Evolutionary conservation across 768 basidiomycete species (phyloP).

Genomic region (Tephrocybe sp.): DNA sequence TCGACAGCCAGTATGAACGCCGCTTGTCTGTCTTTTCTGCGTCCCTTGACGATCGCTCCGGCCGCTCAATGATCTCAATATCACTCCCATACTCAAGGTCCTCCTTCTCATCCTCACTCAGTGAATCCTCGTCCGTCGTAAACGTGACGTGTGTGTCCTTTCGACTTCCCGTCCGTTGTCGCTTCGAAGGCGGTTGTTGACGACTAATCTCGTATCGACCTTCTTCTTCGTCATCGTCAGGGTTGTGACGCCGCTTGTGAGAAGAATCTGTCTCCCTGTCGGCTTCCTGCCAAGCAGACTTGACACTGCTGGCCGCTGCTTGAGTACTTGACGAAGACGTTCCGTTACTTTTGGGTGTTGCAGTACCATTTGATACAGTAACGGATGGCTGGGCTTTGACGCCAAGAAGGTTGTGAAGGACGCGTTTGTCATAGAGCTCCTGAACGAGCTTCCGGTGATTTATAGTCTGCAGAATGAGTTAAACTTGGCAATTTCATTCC

Average conservation of each 20-base stretch:
- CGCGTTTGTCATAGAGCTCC: conserved; percentile 61
- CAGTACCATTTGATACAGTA: conserved; percentile 10
- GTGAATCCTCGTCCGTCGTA: conserved; percentile 46
- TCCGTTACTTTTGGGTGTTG: conserved; percentile 16
- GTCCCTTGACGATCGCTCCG: conserved; percentile 14
- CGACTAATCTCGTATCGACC: conserved; percentile 57
- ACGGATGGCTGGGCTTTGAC: conserved; percentile 27
- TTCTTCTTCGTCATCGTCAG: conserved; percentile 43
- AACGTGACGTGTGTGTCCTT: conserved; percentile 44
- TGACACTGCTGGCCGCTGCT: conserved; percentile 21
- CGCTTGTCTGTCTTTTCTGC: conserved; percentile 32
- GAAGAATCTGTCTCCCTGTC: conserved; percentile 31
- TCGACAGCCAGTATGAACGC: conserved; percentile 60
- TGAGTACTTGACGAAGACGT: conserved; percentile 11
- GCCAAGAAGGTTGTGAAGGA: conserved; percentile 59
- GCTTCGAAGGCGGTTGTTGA: conserved; percentile 44
- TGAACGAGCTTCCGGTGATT: conserved; percentile 68
- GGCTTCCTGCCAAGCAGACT: conserved; percentile 38
- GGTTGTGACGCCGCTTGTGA: conserved; percentile 13
- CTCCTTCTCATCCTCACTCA: conserved; percentile 25
- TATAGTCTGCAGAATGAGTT: conserved; percentile 49
- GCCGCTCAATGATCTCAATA: neutral
- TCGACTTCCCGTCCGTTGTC: conserved; percentile 38
- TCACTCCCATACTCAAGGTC: conserved; percentile 12
- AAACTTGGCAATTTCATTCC: neutral